Evolutionary conservation across 495 filamentous ascomycete genomes (phyloP).

Genomic region (Lophium mytilinum): DNA sequence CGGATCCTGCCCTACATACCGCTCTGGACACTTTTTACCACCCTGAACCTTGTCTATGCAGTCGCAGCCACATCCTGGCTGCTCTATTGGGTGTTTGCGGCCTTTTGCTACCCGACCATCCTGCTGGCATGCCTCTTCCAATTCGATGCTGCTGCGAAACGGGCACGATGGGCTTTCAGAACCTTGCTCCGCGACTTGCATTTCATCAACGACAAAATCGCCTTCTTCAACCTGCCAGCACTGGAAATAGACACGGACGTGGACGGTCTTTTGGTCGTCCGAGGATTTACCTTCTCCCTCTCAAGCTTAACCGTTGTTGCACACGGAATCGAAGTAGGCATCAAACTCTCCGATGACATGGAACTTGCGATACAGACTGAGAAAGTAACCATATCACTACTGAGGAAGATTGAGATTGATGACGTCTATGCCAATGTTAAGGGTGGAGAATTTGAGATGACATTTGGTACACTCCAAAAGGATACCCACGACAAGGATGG

Average conservation of each 20-base stretch:
- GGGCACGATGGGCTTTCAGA: slow-evolving; percentile 22
- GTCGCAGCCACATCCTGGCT: slow-evolving; percentile 37
- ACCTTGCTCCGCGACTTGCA: slow-evolving; percentile 28
- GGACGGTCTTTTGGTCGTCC: slow-evolving; percentile 31
- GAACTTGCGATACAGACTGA: slow-evolving; percentile 34
- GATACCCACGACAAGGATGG: slow-evolving; percentile 21
- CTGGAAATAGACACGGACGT: slow-evolving; percentile 37
- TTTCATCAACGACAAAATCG: slow-evolving; percentile 36
- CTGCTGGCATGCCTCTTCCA: slow-evolving; percentile 31
- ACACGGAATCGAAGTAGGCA: slow-evolving; percentile 35
- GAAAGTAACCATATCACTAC: slow-evolving; percentile 29
- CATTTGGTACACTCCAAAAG: slow-evolving; percentile 25
- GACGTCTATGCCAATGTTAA: slow-evolving; percentile 36
- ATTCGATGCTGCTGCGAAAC: slow-evolving; percentile 23
- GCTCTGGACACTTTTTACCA: slow-evolving; percentile 33
- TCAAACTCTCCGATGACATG: slow-evolving; percentile 35
- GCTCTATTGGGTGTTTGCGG: slow-evolving; percentile 29
- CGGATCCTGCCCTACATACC: slow-evolving; percentile 30
- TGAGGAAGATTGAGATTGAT: slow-evolving; percentile 30
- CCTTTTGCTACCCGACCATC: slow-evolving; percentile 26
- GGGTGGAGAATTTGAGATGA: slow-evolving; percentile 35
- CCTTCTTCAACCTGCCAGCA: slow-evolving; percentile 35
- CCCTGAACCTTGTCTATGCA: slow-evolving; percentile 33
- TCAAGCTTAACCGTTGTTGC: slow-evolving; percentile 29
- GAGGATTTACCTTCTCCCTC: slow-evolving; percentile 33